These are phyloP conservation scores for Kluyveromyces wickerhamii DNA, from an alignment of 805 yeast species.

Conservation along the genomic window DNA sequence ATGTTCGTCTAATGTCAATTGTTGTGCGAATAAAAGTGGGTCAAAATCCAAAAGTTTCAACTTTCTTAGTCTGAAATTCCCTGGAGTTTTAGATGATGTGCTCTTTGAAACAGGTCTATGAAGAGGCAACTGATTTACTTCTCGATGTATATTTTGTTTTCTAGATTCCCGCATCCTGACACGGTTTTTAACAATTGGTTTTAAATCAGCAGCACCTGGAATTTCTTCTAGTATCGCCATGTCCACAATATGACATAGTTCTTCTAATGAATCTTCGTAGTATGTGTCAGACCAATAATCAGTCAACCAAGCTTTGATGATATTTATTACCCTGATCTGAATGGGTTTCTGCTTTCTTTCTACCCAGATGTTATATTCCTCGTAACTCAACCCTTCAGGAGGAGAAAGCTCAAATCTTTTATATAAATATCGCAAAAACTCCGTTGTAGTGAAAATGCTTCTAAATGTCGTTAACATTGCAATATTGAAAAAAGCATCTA, in stretches of 20 bases:
- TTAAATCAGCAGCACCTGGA: constrained; percentile 32
- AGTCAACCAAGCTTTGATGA: constrained; percentile 58
- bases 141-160: not conserved
- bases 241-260: constrained; percentile 33
- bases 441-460: constrained; percentile 61
- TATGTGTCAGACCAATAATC: constrained; percentile 64
- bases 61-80: constrained; percentile 27
- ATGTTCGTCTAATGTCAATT: constrained; percentile 73
- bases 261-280: constrained; percentile 37
- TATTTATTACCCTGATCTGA: constrained; percentile 54
- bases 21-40: constrained; percentile 71
- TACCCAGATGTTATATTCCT: constrained; percentile 73
- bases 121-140: not conserved
- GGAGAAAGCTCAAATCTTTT: constrained; percentile 64
- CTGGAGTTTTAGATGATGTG: constrained; percentile 3
- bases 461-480: constrained; percentile 69
- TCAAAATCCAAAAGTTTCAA: constrained; percentile 59
- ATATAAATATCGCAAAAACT: constrained; percentile 50
- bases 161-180: not conserved
- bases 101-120: not conserved
- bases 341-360: constrained; percentile 62
- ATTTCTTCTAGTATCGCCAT: constrained; percentile 34
- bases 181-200: constrained; percentile 6
- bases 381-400: constrained; percentile 81
- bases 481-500: constrained; percentile 56